Evolutionary conservation across 345 rosid species (phyloP), one percentile per base, ranked within the genome.

Genomic region (Eutrema japonicum): DNA sequence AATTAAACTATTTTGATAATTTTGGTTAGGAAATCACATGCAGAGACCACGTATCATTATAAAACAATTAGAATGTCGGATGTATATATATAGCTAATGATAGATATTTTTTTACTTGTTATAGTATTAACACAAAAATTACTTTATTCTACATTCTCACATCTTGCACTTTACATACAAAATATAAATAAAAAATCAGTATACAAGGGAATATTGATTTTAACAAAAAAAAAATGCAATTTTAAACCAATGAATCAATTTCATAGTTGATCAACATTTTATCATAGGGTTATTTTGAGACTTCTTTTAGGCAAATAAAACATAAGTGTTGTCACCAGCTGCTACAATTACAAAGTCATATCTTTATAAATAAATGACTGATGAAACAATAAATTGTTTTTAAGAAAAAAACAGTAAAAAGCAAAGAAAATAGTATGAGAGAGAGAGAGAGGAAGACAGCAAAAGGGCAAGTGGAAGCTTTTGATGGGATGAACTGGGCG

Each of bases 401-500:
- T n/a, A 54, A 49, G 30, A 26, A 36, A 52, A 46, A 63, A 55
- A 64, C 11, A 54, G 65, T 46, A 36, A 55, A 53, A 41, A 48
- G 45, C 29, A 18, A 18, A 27, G 16, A 40, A 55, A 42, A 63
- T 6, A 37, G 22, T 54, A 56, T 5, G 8, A 53, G 61, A 43
- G 35, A 53, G 43, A 47, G 45, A 49, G 62, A 22, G 65, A 43
- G 54, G 61, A 52, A 54, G 68, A 79, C 75, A 71, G 79, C 50
- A 74, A 18, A 74, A 77, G 42, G 78, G 81, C 77, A 82, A 73
- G 89, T 85, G 94, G 84, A 80, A 78, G 86, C 76, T 67, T 85
- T 72, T 69, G 61, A 88, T 77, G 82, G 91, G 91, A 82, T 66
- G 81, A 50, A 26, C 41, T 74, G 78, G 77, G 87, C 93, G 93